Evolutionary conservation across 495 filamentous ascomycete species (phyloP).

Genomic region (Aspergillus funiculosus): DNA sequence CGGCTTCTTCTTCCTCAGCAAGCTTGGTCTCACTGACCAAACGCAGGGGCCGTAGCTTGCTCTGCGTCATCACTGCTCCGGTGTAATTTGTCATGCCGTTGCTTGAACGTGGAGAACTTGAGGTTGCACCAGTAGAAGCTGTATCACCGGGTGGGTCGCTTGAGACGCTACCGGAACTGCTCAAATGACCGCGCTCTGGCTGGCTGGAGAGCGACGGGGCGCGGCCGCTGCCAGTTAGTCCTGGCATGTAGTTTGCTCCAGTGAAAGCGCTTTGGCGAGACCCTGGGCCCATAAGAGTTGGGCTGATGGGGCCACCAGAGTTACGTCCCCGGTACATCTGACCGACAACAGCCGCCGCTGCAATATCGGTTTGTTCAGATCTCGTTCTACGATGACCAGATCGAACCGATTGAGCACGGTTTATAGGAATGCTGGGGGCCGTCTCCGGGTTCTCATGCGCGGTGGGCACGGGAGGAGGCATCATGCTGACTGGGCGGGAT

Average conservation of each 20-base stretch:
- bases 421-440: slow-evolving; percentile 76
- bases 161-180: slow-evolving; percentile 53
- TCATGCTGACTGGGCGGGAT: slow-evolving; percentile 57
- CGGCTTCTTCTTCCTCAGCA: slow-evolving; percentile 44
- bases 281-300: slow-evolving; percentile 42
- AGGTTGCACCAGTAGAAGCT: slow-evolving; percentile 44
- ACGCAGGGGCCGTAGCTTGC: slow-evolving; percentile 75
- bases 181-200: slow-evolving; percentile 39
- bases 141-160: slow-evolving; percentile 55
- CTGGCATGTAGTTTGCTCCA: slow-evolving; percentile 37
- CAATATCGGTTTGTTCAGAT: slow-evolving; percentile 63
- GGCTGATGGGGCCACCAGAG: slow-evolving; percentile 51
- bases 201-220: slow-evolving; percentile 44
- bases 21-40: slow-evolving; percentile 57
- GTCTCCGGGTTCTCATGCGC: slow-evolving; percentile 66
- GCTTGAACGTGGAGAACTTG: slow-evolving; percentile 51
- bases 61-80: slow-evolving; percentile 61
- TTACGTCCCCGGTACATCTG: slow-evolving; percentile 76
- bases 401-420: slow-evolving; percentile 57
- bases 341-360: slow-evolving; percentile 65
- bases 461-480: slow-evolving; percentile 44
- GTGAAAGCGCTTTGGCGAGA: slow-evolving; percentile 45
- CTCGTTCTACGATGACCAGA: slow-evolving; percentile 52
- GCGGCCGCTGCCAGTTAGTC: slow-evolving; percentile 46
- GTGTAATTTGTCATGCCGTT: slow-evolving; percentile 51